phyloP scores from a whole-genome alignment of 2,329 filamentous ascomycete genomes.

The Fusarium sp. region DNA sequence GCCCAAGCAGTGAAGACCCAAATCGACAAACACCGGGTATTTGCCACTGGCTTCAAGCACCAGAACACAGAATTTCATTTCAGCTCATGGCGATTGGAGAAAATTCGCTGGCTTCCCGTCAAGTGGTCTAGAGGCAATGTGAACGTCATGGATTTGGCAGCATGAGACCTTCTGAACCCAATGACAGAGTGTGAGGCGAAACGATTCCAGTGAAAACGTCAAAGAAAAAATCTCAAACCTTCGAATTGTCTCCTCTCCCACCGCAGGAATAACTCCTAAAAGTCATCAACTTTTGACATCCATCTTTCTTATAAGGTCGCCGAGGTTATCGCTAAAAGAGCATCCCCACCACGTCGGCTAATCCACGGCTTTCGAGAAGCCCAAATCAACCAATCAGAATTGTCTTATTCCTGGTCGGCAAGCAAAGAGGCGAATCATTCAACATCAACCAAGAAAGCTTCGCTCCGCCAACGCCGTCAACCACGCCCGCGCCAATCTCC shows the following conservation, averaged over 20 bases:
- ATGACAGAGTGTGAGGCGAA: slow-evolving; percentile 19
- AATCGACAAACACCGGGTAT: neutral
- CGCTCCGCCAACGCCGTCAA: slow-evolving; percentile 27
- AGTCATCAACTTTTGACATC: neutral
- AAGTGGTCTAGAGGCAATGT: slow-evolving; percentile 10
- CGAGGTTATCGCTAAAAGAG: slow-evolving; percentile 23
- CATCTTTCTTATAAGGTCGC: neutral
- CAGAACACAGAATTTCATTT: neutral
- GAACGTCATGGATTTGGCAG: slow-evolving; percentile 24
- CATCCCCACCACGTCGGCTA: slow-evolving; percentile 42
- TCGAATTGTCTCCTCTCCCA: neutral
- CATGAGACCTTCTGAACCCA: neutral
- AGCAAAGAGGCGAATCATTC: slow-evolving; percentile 48
- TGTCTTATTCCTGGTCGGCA: slow-evolving; percentile 44
- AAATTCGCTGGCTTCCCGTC: neutral
- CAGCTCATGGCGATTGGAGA: neutral
- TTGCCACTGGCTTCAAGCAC: slow-evolving; percentile 7
- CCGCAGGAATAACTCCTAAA: neutral
- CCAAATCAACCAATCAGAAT: slow-evolving; percentile 46
- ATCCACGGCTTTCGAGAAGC: slow-evolving; percentile 38
- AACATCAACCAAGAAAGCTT: slow-evolving; percentile 46
- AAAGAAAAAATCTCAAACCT: too few species aligned
- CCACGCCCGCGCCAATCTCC: slow-evolving; percentile 30
- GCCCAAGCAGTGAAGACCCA: neutral
- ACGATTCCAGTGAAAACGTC: neutral